These are phyloP conservation scores for Turnera subulata DNA, from an alignment of 345 rosid genomes.

Conservation along the genomic window DNA sequence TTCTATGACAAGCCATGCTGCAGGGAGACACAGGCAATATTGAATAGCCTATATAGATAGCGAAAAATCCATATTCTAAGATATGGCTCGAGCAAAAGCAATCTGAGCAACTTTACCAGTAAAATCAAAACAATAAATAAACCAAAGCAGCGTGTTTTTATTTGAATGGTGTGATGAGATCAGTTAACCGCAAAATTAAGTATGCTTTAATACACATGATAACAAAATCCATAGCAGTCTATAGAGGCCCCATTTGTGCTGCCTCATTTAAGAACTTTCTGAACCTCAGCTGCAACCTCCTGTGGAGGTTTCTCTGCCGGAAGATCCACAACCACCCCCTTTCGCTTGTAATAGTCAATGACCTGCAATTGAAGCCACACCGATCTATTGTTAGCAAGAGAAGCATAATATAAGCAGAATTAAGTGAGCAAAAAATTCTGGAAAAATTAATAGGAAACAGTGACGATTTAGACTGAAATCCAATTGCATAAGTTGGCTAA, in stretches of 20 bases:
- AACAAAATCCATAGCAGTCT: conserved; percentile 13
- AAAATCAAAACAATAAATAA: background rate
- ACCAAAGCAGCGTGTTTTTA: conserved; percentile 6
- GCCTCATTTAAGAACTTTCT: conserved; percentile 54
- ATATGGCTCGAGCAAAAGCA: no score
- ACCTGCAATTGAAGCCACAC: conserved; percentile 44
- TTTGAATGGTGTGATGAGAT: conserved; percentile 4
- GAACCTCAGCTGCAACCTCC: conserved; percentile 70
- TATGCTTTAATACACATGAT: conserved; percentile 6
- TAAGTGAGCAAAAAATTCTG: no score
- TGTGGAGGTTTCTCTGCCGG: conserved; percentile 79
- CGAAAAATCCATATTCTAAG: no score
- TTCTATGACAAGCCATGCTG: no score
- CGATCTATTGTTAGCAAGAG: background rate
- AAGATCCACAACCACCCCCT: conserved; percentile 61
- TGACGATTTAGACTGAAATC: no score
- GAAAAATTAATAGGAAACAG: no score
- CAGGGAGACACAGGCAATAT: no score
- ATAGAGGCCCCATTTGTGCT: background rate
- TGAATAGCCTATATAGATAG: no score
- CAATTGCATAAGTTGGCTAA: no score
- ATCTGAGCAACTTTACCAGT: no score
- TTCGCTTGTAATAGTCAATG: conserved; percentile 68
- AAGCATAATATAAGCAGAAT: background rate
- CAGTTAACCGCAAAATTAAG: background rate